phyloP scores from a whole-genome alignment of 139 green algal genomes.

The Picochlorum sp. region DNA sequence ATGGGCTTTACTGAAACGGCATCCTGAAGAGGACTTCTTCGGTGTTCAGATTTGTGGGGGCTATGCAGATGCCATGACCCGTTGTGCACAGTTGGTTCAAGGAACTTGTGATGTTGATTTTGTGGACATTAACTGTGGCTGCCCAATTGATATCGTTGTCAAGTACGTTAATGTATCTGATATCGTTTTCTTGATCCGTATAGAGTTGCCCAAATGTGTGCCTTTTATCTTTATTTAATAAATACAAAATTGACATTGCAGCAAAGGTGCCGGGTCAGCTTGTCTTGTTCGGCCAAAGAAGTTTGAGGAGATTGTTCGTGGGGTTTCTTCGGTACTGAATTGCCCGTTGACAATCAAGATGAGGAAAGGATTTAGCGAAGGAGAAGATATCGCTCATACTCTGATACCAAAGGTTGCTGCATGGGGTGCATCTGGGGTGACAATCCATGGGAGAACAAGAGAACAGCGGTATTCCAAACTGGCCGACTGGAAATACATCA shows the following conservation, averaged over 20 bases:
- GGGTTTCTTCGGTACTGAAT: conserved; percentile 23
- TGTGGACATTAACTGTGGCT: conserved; percentile 93
- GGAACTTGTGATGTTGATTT: conserved; percentile 68
- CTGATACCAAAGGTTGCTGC: conserved; percentile 41
- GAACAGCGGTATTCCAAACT: conserved; percentile 73
- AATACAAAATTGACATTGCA: too few relatives aligned
- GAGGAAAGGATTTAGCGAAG: conserved; percentile 47
- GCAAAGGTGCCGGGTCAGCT: conserved; percentile 55
- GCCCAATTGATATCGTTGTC: conserved; percentile 74
- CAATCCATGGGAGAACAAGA: conserved; percentile 85
- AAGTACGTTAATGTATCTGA: not conserved
- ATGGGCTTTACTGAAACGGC: conserved; percentile 92
- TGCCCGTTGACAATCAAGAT: conserved; percentile 57
- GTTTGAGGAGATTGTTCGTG: conserved; percentile 59
- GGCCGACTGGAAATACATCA: conserved; percentile 73
- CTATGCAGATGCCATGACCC: conserved; percentile 64
- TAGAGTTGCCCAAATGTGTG: too few relatives aligned
- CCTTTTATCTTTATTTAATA: too few relatives aligned
- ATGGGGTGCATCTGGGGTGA: conserved; percentile 78
- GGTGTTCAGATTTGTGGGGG: conserved; percentile 90
- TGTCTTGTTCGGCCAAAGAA: conserved; percentile 61
- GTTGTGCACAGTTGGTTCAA: conserved; percentile 65
- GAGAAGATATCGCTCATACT: conserved; percentile 59
- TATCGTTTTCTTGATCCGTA: not conserved
- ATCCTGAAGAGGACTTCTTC: conserved; percentile 87